Evolutionary conservation across 139 green algal species (phyloP), one percentile per base, ranked within the genome.

Genomic region (Auxenochlorella protothecoides): DNA sequence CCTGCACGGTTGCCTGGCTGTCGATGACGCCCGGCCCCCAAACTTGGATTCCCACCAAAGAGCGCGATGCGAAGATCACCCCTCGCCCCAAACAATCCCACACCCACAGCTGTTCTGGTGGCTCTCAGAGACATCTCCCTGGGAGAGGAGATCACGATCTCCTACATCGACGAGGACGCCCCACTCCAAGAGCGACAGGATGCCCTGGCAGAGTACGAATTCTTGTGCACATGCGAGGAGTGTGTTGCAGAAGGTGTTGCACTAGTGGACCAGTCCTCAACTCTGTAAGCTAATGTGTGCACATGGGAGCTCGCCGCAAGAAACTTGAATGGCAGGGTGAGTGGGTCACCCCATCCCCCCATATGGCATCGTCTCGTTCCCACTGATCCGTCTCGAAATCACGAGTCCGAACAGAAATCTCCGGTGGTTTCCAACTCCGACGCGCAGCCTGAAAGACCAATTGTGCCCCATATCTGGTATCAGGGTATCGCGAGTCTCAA

Each of bases 201-300:
- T 5, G 78, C 79, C 63, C 76, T 97, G 59, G 55, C 44, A 0
- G 91, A 96, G 69, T 96, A 96, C 63, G 91, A 91, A 4, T 96
- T 96, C 69, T 53, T 68, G 3, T 96, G 90, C 69, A 9, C 12
- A 3, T 96, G 90, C 66, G 59, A 62, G 44, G 51, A 69, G 9
- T 90, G 85, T 62, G 51, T 63, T 2, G 60, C 65, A 2, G 80
- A 87, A 5, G 68, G 73, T 59, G 53, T 56, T 44, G 59, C 65
- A 66, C 9, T 14, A 8, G 53, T 66, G 12, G 57, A 62, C 27
- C 27, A 44, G 27, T 44, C 27, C 27, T 44, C 27, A 1, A 44
- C 27, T 44, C 27, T 44, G 27, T 44, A 44, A 44, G 27, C 27
- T 44, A 44, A 44, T 0, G 27, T 44, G 27, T 44, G 27, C 27